phyloP scores from a whole-genome alignment of 306 rosid species.

The Begonia peltatifolia region DNA sequence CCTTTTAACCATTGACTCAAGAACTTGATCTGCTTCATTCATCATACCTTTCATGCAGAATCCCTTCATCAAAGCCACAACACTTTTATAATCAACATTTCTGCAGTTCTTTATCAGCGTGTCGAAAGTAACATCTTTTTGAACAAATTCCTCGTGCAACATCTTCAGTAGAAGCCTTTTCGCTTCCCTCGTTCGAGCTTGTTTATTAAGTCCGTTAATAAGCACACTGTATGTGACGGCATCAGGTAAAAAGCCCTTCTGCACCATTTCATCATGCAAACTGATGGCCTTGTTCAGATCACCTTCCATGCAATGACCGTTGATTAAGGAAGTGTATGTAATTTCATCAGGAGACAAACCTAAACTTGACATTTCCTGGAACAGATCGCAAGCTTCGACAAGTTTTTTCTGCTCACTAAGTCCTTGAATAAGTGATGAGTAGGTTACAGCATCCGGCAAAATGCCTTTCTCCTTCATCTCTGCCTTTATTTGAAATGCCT shows the following conservation, averaged over 20 bases:
- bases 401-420: slow-evolving; percentile 53
- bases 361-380: slow-evolving; percentile 43
- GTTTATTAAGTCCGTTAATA: slow-evolving; percentile 76
- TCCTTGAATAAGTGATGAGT: slow-evolving; percentile 74
- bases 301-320: slow-evolving; percentile 67
- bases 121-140: slow-evolving; percentile 48
- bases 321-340: slow-evolving; percentile 68
- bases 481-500: slow-evolving; percentile 46
- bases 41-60: slow-evolving; percentile 86
- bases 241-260: slow-evolving; percentile 67
- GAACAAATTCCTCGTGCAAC: slow-evolving; percentile 58
- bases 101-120: slow-evolving; percentile 68
- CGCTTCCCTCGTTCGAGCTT: slow-evolving; percentile 73
- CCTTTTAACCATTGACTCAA: slow-evolving; percentile 45
- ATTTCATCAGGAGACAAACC: slow-evolving; percentile 53
- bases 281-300: slow-evolving; percentile 54
- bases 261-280: slow-evolving; percentile 70
- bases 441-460: slow-evolving; percentile 46
- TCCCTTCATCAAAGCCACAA: slow-evolving; percentile 67
- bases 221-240: slow-evolving; percentile 80
- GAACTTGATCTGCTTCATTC: slow-evolving; percentile 69
- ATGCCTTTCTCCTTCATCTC: slow-evolving; percentile 65
- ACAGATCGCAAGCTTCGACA: slow-evolving; percentile 54
- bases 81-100: slow-evolving; percentile 47
- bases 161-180: slow-evolving; percentile 78